These are phyloP conservation scores for Trichoderma harzianum DNA, from an alignment of 2,329 filamentous ascomycete species.

Conservation along the genomic window DNA sequence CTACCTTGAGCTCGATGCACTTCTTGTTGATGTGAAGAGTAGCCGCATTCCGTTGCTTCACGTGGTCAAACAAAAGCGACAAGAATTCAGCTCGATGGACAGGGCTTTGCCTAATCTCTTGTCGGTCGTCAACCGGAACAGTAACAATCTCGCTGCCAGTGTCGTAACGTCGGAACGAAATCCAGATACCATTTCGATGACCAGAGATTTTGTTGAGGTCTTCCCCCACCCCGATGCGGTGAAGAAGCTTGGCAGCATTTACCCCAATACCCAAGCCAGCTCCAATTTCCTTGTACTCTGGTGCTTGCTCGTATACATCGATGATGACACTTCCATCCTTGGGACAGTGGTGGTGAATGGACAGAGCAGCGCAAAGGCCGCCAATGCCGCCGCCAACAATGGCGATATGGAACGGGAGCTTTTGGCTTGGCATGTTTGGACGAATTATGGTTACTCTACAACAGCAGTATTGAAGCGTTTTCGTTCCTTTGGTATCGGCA, in stretches of 20 bases:
- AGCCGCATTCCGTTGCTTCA: conserved; percentile 7
- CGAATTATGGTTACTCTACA: neutral
- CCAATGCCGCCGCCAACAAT: conserved; percentile 13
- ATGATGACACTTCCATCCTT: conserved; percentile 9
- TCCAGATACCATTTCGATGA: conserved; percentile 8
- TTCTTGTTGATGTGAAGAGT: conserved; percentile 2
- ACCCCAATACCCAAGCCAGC: conserved; percentile 9
- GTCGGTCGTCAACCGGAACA: neutral
- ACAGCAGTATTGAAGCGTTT: neutral
- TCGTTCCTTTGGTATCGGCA: neutral
- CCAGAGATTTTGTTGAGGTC: conserved; percentile 4
- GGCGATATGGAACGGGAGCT: conserved; percentile 11
- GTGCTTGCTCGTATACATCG: conserved; percentile 9
- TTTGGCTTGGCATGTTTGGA: conserved; percentile 8
- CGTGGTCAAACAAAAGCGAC: neutral
- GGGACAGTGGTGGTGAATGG: conserved; percentile 7
- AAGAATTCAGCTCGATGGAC: conserved; percentile 7
- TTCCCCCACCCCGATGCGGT: conserved; percentile 1
- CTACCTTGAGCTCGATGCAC: conserved; percentile 4
- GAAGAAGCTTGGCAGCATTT: conserved; percentile 10
- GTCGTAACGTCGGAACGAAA: conserved; percentile 3
- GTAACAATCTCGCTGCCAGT: conserved; percentile 6
- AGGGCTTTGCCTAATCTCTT: conserved; percentile 7
- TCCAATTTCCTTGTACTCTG: conserved; percentile 6
- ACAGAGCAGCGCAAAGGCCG: conserved; percentile 7